A percentile compares a stretch with the other conserved stretches of the same genome.
Evolutionary conservation across 768 basidiomycete genomes (phyloP).

Genomic region (Albatrellus ellisii): DNA sequence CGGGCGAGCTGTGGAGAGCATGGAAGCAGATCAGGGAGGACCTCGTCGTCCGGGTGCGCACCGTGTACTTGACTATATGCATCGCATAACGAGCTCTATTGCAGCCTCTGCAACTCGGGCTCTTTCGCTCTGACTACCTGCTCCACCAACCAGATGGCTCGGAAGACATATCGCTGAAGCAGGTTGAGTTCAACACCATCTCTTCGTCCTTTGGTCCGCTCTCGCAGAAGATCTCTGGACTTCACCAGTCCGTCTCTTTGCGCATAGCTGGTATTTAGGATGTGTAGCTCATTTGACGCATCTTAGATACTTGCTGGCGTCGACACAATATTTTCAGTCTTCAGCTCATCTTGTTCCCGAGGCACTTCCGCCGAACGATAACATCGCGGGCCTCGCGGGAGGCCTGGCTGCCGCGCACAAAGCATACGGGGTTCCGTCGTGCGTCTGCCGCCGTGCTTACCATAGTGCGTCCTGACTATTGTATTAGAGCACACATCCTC

Average conservation of each 20-base stretch:
- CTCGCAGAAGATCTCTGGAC: slow-evolving; percentile 46
- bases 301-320: slow-evolving; percentile 48
- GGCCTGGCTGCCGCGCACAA: slow-evolving; percentile 75
- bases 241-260: slow-evolving; percentile 56
- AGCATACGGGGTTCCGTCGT: slow-evolving; percentile 51
- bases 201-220: slow-evolving; percentile 82
- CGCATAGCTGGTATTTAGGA: not conserved
- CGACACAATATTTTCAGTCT: slow-evolving; percentile 54
- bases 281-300: not conserved
- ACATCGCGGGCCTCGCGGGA: slow-evolving; percentile 51
- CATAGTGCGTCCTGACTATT: not conserved
- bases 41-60: slow-evolving; percentile 40
- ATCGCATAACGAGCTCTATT: slow-evolving; percentile 23
- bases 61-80: not conserved
- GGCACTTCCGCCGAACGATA: slow-evolving; percentile 65
- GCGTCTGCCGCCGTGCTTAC: slow-evolving; percentile 11
- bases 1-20: slow-evolving; percentile 72
- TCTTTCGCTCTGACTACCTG: slow-evolving; percentile 93
- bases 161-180: slow-evolving; percentile 47
- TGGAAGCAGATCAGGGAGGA: slow-evolving; percentile 70
- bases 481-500: slow-evolving; percentile 42
- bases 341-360: slow-evolving; percentile 37
- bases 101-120: slow-evolving; percentile 74
- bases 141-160: slow-evolving; percentile 40
- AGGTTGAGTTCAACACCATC: slow-evolving; percentile 98